Base-by-base conservation (phyloP, 768 basidiomycete genomes). In the Panellus pusillus region DNA sequence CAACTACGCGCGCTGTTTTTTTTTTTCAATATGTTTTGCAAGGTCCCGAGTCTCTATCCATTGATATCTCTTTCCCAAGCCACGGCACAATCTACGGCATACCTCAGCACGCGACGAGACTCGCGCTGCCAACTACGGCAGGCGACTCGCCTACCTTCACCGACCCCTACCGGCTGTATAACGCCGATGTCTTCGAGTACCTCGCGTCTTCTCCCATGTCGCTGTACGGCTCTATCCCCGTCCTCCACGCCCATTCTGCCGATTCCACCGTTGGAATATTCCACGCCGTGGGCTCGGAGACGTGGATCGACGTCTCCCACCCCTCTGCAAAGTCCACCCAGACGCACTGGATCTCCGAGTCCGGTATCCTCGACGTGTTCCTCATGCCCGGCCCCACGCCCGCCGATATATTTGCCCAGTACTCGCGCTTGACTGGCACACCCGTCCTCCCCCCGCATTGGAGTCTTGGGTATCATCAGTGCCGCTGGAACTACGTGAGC, bases 331-430 rank as follows among this genome's bases (percentile, higher is more conserved):
- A 77, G 57, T 88, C 89, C 8, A 89, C 91, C 0, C 78, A 87
- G 59, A 94, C 96, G 0, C 97, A 98, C 67, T 99, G 96, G 97
- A 86, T 98, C 58, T 93, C 95, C 7, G 97, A 99, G 70, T 93
- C 93, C 4, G 97, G 97, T 40, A 94, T 98, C 56, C 79, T 99
- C 47, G 96, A 99, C 68, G 68, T 97, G 9, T 92, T 98, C 74
- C 76, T 99, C 61, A 82, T 98, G 50, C 93, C 97, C 4, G 97
- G 97, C 6, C 94, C 96, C 1, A 85, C 87, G 0, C 86, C 93
- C 9, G 73, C 79, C 8, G 86, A 90, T 3, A 76, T 98, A 29
- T 94, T 98, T 70, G 79, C 75, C 42, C 93, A 98, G 67, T 98
- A 96, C 66, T 79, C 91, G 0, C 71, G 75, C 17, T 79, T 98